These are phyloP conservation scores for Hanseniaspora sp. DNA, from an alignment of 1,139 yeast genomes.

Conservation along the genomic window DNA sequence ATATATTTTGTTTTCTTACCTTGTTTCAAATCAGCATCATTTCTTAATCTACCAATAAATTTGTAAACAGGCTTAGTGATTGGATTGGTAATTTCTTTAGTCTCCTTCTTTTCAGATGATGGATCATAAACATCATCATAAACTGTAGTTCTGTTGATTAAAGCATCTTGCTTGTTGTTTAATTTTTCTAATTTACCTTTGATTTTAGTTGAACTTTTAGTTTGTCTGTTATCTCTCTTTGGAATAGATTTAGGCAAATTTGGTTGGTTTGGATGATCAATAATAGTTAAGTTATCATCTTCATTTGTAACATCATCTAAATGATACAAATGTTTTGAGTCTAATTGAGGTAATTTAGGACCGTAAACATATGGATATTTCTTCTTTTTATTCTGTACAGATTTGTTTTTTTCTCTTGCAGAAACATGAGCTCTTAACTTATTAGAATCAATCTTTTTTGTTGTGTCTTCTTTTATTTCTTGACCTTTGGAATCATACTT, in stretches of 20 bases:
- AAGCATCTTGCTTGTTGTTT: slow-evolving; percentile 4
- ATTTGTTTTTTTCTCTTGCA: neutral
- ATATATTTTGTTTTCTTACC: slow-evolving; percentile 6
- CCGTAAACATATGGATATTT: slow-evolving; percentile 11
- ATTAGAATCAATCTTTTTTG: slow-evolving; percentile 1
- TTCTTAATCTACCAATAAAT: slow-evolving; percentile 6
- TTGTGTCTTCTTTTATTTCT: neutral
- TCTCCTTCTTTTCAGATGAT: neutral
- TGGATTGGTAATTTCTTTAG: slow-evolving; percentile 6
- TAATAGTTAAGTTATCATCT: neutral
- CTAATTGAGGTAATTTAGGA: slow-evolving; percentile 12
- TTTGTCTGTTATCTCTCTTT: slow-evolving; percentile 12
- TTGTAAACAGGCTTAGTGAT: slow-evolving; percentile 12
- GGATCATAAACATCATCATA: slow-evolving; percentile 5
- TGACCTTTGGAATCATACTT: neutral
- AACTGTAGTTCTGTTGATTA: slow-evolving; percentile 2
- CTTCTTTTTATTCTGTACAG: slow-evolving; percentile 2
- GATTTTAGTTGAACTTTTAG: slow-evolving; percentile 4
- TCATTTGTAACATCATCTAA: neutral
- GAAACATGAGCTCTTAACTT: slow-evolving; percentile 6
- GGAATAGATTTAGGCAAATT: slow-evolving; percentile 6
- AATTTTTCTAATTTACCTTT: slow-evolving; percentile 1
- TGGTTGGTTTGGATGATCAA: slow-evolving; percentile 13
- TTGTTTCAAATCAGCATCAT: slow-evolving; percentile 10
- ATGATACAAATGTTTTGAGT: slow-evolving; percentile 4